Conservation (phyloP, 768 basidiomycete species). For the Hemileccinum impolitum region DNA sequence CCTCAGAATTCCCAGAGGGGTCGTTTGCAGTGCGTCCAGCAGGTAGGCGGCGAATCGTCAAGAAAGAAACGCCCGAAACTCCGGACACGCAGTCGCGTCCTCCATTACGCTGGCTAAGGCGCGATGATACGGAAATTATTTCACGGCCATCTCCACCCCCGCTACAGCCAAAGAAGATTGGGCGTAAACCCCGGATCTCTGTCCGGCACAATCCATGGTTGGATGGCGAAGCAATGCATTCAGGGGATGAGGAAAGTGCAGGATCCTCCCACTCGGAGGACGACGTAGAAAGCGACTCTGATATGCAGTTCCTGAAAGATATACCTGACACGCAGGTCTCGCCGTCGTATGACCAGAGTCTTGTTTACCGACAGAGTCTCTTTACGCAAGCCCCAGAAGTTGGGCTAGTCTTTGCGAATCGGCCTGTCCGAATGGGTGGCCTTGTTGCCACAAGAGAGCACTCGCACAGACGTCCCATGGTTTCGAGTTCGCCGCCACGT, state of each 20-base stretch:
- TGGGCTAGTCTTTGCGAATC: slow-evolving; percentile 52
- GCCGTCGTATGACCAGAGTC: slow-evolving; percentile 69
- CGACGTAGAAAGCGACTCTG: slow-evolving; percentile 58
- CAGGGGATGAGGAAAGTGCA: slow-evolving; percentile 73
- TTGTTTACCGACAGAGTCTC: slow-evolving; percentile 67
- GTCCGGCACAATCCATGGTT: slow-evolving; percentile 46
- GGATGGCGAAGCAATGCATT: slow-evolving; percentile 72
- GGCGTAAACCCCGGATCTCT: slow-evolving; percentile 28
- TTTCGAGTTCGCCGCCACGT: slow-evolving; percentile 62
- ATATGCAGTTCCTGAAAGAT: slow-evolving; percentile 63
- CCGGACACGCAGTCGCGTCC: slow-evolving; percentile 25
- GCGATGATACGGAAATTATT: slow-evolving; percentile 27
- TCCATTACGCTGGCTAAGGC: slow-evolving; percentile 31
- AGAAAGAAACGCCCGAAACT: slow-evolving; percentile 15
- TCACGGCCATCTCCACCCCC: slow-evolving; percentile 19
- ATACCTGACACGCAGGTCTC: slow-evolving; percentile 64
- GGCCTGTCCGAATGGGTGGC: slow-evolving; percentile 44
- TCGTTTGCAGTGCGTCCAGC: slow-evolving; percentile 47
- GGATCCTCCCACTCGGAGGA: slow-evolving; percentile 57
- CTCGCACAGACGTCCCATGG: slow-evolving; percentile 26
- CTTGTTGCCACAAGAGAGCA: slow-evolving; percentile 36
- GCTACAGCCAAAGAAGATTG: slow-evolving; percentile 19
- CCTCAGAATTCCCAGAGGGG: slow-evolving; percentile 33
- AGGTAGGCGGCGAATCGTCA: slow-evolving; percentile 25
- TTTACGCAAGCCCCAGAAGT: slow-evolving; percentile 59